Base-by-base conservation (phyloP, 257 asterid genomes). In the Solanum pimpinellifolium region DNA sequence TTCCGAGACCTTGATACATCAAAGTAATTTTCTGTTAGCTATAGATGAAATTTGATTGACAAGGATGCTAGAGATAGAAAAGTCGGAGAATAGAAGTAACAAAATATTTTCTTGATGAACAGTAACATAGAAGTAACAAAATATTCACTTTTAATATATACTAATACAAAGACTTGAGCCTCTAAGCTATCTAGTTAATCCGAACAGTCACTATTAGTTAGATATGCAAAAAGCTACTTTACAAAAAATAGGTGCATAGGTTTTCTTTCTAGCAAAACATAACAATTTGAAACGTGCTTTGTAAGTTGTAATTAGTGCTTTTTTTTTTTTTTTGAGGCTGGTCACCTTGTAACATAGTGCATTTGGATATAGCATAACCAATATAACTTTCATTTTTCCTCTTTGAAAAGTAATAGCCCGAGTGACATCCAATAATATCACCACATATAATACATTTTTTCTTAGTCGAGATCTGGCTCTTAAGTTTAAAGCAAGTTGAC, bases 1-100 rank as follows among this genome's bases (percentile, higher is more conserved):
- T 90, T 97, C 99, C 44, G 96, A 97, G 84, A 97, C 99, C 99
- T 96, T 90, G 59, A 86, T 37, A 84, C 70, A 88, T 10, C 52
- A 83, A 86, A 78, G 46, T 15, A 52, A 14, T 23, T 16, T 65
- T 66, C 42, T 49, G 73, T 41, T 74, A 39, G 35, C 75, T n/a
- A 27, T 18, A 84, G 46, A 77, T 18, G 77, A 66, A 41, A 39
- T 84, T 66, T 16, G 44, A 39, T 68, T 66, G 80, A 39, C 37
- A 20, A 41, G 6, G 60, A 46, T 78, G 16, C 41, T 15, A 78
- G 23, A 77, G 41, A 77, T 44, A 3, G 83, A 75, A 75, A 75
- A 41, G 12, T 23, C 56, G 27, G 83, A 77, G 60, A 44, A n/a
- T 44, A 77, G 12, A 42, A 44, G n/a, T 42, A 77, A 77, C 4